These are phyloP conservation scores for Pseudogymnoascus sp. DNA, from an alignment of 2,329 filamentous ascomycete species.

Conservation along the genomic window DNA sequence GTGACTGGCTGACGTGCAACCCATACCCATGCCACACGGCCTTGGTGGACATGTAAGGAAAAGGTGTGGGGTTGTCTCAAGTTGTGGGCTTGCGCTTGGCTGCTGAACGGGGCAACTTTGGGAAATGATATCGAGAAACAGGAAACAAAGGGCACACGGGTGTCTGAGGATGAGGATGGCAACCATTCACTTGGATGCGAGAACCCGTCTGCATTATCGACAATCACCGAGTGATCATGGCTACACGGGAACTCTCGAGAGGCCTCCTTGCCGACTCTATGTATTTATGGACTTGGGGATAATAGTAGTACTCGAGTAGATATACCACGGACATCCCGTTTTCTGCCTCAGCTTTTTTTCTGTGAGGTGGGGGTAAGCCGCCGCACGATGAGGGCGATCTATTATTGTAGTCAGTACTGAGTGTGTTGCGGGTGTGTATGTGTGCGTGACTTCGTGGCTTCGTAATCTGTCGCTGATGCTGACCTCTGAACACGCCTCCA, in stretches of 20 bases:
- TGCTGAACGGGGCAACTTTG: background rate
- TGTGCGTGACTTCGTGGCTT: background rate
- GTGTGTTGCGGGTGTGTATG: background rate
- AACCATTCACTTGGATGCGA: background rate
- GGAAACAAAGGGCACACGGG: background rate
- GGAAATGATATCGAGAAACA: conserved; percentile 4
- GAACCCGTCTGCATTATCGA: background rate
- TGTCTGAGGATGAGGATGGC: background rate
- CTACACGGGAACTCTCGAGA: background rate
- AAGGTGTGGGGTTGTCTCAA: conserved; percentile 2
- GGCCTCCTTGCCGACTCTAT: background rate
- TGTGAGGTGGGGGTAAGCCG: background rate
- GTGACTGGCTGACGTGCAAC: background rate
- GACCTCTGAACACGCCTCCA: background rate
- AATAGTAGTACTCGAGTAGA: background rate
- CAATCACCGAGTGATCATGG: background rate
- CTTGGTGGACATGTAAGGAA: conserved; percentile 1
- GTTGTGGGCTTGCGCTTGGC: conserved; percentile 1
- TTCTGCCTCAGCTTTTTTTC: background rate
- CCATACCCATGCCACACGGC: conserved; percentile 1
- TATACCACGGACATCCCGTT: background rate
- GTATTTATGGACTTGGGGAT: background rate
- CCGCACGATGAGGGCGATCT: background rate
- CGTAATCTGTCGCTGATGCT: background rate
- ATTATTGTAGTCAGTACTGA: background rate